These are phyloP conservation scores for Eimeria tenella DNA, from an alignment of 169 alveolate genomes.

Conservation along the genomic window DNA sequence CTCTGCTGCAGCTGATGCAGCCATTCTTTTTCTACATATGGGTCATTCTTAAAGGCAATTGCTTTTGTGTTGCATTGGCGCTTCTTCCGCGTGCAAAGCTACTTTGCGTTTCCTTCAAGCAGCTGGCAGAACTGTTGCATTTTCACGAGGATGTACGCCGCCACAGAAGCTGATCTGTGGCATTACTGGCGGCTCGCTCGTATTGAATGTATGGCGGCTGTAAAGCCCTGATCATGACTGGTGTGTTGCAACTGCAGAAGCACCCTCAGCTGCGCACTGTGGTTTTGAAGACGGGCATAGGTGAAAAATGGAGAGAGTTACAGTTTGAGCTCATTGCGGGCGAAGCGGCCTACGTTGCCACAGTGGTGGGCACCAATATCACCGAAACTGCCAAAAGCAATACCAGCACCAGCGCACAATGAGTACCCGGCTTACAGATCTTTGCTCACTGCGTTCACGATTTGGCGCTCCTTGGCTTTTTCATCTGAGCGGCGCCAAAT, in stretches of 20 bases:
- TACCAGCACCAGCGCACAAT: neutral
- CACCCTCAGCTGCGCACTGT: constrained; percentile 91
- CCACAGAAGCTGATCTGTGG: neutral
- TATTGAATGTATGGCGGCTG: neutral
- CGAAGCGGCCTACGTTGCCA: constrained; percentile 88
- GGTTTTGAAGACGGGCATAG: constrained; percentile 90
- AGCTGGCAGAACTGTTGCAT: neutral
- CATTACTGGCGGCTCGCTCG: neutral
- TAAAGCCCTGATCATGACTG: neutral
- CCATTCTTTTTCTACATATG: neutral
- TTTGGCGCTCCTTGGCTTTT: too few species aligned
- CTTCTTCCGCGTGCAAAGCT: neutral
- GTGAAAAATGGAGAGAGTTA: constrained; percentile 90
- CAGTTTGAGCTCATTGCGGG: constrained; percentile 94
- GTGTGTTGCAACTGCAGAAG: constrained; percentile 80
- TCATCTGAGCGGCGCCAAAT: too few species aligned
- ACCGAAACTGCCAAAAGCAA: neutral
- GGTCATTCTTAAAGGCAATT: too few species aligned
- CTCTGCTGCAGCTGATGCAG: neutral
- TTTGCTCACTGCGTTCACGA: too few species aligned
- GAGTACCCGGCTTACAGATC: too few species aligned
- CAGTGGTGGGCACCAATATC: constrained; percentile 72
- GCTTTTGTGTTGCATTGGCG: neutral
- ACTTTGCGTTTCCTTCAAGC: neutral
- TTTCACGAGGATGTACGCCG: neutral